phyloP scores from a whole-genome alignment of 192 early-diverging fungal species.

The Coemansia sp. region DNA sequence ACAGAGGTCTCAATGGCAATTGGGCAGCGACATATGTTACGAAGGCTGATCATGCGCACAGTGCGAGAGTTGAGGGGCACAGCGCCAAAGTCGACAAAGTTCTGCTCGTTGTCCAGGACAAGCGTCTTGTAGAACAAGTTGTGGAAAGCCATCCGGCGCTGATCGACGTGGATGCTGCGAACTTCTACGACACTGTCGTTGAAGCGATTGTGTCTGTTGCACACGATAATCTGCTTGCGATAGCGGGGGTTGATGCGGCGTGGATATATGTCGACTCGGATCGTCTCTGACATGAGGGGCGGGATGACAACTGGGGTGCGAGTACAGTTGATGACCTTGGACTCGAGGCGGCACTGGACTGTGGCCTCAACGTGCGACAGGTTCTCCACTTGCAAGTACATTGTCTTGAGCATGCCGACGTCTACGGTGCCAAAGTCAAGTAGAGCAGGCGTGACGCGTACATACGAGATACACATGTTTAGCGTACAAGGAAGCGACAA shows the following conservation, averaged over 20 bases:
- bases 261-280: slow-evolving; percentile 94
- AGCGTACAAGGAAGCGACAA: slow-evolving; percentile 86
- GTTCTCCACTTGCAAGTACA: slow-evolving; percentile 81
- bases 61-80: slow-evolving; percentile 82
- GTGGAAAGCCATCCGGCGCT: slow-evolving; percentile 95
- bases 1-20: slow-evolving; percentile 39
- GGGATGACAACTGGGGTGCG: slow-evolving; percentile 67
- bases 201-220: slow-evolving; percentile 84
- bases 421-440: slow-evolving; percentile 97
- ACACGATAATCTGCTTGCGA: slow-evolving; percentile 92
- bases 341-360: slow-evolving; percentile 85
- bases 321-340: slow-evolving; percentile 91
- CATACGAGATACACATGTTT: slow-evolving; percentile 89
- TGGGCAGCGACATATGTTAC: slow-evolving; percentile 72
- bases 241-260: slow-evolving; percentile 98
- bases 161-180: slow-evolving; percentile 92
- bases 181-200: slow-evolving; percentile 93
- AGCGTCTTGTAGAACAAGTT: slow-evolving; percentile 90
- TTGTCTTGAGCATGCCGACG: slow-evolving; percentile 88
- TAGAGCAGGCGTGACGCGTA: slow-evolving; percentile 79
- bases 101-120: slow-evolving; percentile 79
- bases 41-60: slow-evolving; percentile 78
- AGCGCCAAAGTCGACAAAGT: slow-evolving; percentile 94
- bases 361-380: slow-evolving; percentile 81
- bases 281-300: slow-evolving; percentile 72